These are phyloP conservation scores for Daldinia eschscholtzii DNA, from an alignment of 2,329 filamentous ascomycete species.

Conservation along the genomic window DNA sequence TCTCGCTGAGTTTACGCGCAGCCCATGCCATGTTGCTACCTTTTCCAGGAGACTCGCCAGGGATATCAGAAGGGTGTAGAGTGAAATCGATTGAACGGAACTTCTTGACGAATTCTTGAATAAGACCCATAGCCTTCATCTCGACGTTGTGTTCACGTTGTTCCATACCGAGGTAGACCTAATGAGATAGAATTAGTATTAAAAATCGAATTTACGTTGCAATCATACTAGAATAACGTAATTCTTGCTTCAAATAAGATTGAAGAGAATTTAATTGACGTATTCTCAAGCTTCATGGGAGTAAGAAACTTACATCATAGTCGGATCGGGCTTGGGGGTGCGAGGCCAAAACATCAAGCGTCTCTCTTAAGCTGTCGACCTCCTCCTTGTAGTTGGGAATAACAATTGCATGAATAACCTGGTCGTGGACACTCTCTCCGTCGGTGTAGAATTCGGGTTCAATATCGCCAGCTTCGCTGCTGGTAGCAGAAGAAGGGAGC, in stretches of 20 bases:
- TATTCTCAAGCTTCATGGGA: background rate
- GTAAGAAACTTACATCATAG: constrained; percentile 73
- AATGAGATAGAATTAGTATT: background rate
- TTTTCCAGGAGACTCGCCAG: constrained; percentile 78
- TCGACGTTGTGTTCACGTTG: constrained; percentile 72
- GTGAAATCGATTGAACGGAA: constrained; percentile 77
- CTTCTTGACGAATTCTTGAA: constrained; percentile 72
- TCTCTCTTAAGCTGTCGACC: constrained; percentile 74
- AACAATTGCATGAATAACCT: constrained; percentile 74
- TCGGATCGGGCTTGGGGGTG: constrained; percentile 72
- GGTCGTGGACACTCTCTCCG: constrained; percentile 57
- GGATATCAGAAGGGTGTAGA: constrained; percentile 74
- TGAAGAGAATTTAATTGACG: background rate
- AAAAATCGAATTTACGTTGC: background rate
- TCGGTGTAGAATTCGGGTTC: constrained; percentile 63
- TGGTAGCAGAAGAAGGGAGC: constrained; percentile 58
- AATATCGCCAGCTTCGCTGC: constrained; percentile 65
- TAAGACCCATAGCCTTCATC: constrained; percentile 71
- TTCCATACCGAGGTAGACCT: constrained; percentile 82
- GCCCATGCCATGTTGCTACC: constrained; percentile 81
- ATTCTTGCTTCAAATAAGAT: background rate
- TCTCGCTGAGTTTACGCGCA: constrained; percentile 73
- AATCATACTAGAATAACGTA: background rate
- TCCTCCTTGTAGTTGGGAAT: constrained; percentile 83
- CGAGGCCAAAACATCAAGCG: constrained; percentile 75